Base-by-base conservation (phyloP, 306 rosid species). In the Hylodesmum podocarpum region DNA sequence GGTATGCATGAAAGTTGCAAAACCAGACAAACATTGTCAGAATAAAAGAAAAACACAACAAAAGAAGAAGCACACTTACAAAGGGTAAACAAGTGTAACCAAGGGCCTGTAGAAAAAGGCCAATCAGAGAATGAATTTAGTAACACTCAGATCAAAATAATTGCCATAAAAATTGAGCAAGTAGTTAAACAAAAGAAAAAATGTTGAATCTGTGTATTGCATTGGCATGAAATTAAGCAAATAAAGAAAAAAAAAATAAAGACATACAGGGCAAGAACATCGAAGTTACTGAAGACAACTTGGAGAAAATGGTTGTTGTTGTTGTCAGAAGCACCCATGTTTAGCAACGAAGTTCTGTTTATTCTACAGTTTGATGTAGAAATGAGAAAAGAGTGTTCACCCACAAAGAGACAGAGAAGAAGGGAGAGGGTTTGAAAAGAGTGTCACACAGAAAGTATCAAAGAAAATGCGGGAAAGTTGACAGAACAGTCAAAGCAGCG, bases 221-320 rank as follows among this genome's bases (percentile, higher is more conserved):
- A 16, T 28, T 50, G 15, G 8, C 25, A 46, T 16, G 1, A 22
- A 16, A 49, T 3, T 2, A 43, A 57, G 21, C 4, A 51, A 51
- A 18, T 19, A 10, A 2, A 18, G 4, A 44, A 29, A 24, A 65
- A 41, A 61, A 65, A 29, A 24, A 65, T 36, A 61, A 65, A 51
- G 18, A 59, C 87, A 27, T 89, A 93, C 96, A 93, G 74, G 67
- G 96, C 95, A 81, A 93, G 96, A 82, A 91, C 95, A 67, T 91
- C 96, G 72, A 93, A 93, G 87, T 93, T 93, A 55, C 88, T 89
- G 31, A 81, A 87, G 37, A 93, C 73, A 3, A 93, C 98, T 79
- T 86, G 94, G 62, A 91, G 91, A 66, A 93, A 84, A 73, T 87
- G 73, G 82, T 82, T 87, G 51, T 78, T 27, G 43, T 63, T 36